Base-by-base conservation (phyloP, 2,329 filamentous ascomycete genomes). In the Cercospora nicotianae region DNA sequence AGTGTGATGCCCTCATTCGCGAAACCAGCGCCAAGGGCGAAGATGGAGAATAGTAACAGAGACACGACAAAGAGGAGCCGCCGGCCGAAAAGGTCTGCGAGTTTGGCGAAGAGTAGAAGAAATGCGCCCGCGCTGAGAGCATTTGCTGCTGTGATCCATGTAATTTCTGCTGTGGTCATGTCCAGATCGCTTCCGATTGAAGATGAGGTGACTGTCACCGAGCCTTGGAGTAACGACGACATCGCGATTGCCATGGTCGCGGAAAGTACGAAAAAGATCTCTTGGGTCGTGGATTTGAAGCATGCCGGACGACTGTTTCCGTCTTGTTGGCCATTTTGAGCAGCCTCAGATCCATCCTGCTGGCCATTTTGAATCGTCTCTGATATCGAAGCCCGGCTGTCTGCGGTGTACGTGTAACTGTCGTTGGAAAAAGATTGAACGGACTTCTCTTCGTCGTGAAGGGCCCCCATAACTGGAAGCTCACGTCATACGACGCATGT, bases 161-260 rank as follows among this genome's bases (percentile, higher is more conserved):
- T 66, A 5, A 61, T 61, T 26, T 66, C 64, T 26, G 57, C 64
- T 16, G 45, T 57, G 36, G 31, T 61, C 64, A 66, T 66, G 30
- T 62, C 42, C 45, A 66, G 31, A 23, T 61, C 57, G 2, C 45
- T 30, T 23, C 64, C 64, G 31, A 66, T 61, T 18, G 59, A 62
- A 16, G 64, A 62, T 18, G 64, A 66, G 28, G 58, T 66, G 18
- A 66, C 64, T 13, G 64, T 66, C 36, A 66, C 58, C 2, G 64
- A 61, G 57, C 64, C 64, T 36, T 60, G 57, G 20, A 66, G 64
- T 10, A 66, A 20, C 9, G 64, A 66, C 6, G 64, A 58, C 57
- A 62, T 66, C 3, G 64, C 64, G n/a, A 66, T 60, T 26, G 57
- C 57, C 57, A 62, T 66, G 16, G 64, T 66, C 16, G 64, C 58